A percentile compares a stretch with the other conserved stretches of the same genome.
These are phyloP conservation scores for Podospora anserina DNA, from an alignment of 495 filamentous ascomycete species.

Conservation along the genomic window DNA sequence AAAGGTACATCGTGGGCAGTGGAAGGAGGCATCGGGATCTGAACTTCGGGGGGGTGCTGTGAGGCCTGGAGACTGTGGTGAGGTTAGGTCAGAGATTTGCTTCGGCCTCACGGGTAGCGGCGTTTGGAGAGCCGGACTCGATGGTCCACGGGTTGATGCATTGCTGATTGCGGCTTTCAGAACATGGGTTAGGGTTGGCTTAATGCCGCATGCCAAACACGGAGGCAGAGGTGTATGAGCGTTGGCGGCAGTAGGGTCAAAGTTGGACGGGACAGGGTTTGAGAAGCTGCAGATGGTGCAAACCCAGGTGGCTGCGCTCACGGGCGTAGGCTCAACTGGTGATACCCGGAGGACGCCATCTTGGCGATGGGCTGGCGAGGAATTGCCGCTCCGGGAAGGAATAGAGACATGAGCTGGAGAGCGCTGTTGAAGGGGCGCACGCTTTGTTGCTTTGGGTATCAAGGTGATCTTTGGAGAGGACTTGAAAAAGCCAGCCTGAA, in stretches of 20 bases:
- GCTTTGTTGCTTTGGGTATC: constrained; percentile 69
- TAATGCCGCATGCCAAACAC: constrained; percentile 91
- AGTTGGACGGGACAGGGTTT: constrained; percentile 92
- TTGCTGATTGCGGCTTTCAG: constrained; percentile 79
- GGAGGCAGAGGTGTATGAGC: constrained; percentile 74
- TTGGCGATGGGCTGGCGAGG: constrained; percentile 48
- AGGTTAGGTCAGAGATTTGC: constrained; percentile 19
- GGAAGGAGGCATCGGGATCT: constrained; percentile 47
- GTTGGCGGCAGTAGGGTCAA: constrained; percentile 75
- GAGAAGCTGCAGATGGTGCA: constrained; percentile 97
- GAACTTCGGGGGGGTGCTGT: constrained; percentile 12
- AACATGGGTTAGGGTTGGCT: constrained; percentile 74
- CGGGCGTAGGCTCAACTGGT: constrained; percentile 45
- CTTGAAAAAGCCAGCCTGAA: constrained; percentile 85
- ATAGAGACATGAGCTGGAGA: constrained; percentile 34
- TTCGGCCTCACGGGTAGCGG: constrained; percentile 30
- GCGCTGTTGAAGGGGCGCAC: constrained; percentile 48
- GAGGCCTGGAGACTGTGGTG: constrained; percentile 7
- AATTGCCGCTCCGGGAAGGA: constrained; percentile 42
- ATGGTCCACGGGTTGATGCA: constrained; percentile 52
- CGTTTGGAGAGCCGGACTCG: constrained; percentile 25
- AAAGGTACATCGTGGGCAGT: constrained; percentile 92
- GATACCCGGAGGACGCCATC: constrained; percentile 50
- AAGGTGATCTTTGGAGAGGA: constrained; percentile 92
- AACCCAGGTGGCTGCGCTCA: constrained; percentile 82